These are phyloP conservation scores for Phytophthora colocasiae DNA, from an alignment of 352 stramenopile species.

Conservation along the genomic window DNA sequence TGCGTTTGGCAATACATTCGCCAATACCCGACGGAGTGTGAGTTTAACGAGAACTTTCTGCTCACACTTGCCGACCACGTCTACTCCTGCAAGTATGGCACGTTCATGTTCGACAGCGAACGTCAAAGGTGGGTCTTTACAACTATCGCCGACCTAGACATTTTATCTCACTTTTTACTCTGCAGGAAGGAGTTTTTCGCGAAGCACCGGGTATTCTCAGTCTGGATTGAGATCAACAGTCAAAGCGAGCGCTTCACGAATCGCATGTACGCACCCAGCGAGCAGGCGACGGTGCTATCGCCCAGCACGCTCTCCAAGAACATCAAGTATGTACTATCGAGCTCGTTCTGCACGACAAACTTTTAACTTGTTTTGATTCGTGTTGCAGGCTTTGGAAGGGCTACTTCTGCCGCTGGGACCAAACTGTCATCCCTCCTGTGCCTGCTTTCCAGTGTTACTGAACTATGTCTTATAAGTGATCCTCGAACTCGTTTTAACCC, in stretches of 20 bases:
- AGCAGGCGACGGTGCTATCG: slow-evolving; percentile 50
- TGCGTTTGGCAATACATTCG: slow-evolving; percentile 97
- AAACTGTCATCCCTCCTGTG: slow-evolving; percentile 77
- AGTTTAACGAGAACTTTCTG: slow-evolving; percentile 96
- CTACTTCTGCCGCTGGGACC: slow-evolving; percentile 89
- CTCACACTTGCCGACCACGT: slow-evolving; percentile 96
- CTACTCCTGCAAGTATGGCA: slow-evolving; percentile 98
- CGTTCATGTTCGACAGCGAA: slow-evolving; percentile 98
- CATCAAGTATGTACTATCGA: slow-evolving; percentile 71
- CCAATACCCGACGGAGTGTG: slow-evolving; percentile 96
- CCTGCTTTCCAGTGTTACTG: slow-evolving; percentile 79
- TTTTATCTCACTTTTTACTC: slow-evolving; percentile 6
- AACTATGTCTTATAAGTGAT: slow-evolving; percentile 14
- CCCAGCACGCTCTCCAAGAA: slow-evolving; percentile 88
- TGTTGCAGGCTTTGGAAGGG: slow-evolving; percentile 78
- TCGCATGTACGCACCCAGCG: slow-evolving; percentile 62
- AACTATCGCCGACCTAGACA: not conserved
- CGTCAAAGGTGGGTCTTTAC: slow-evolving; percentile 70
- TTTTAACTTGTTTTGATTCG: slow-evolving; percentile 7
- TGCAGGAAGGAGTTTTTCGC: slow-evolving; percentile 79
- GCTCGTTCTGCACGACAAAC: too few relatives aligned
- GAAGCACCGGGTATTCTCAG: slow-evolving; percentile 77
- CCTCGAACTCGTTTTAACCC: too few relatives aligned
- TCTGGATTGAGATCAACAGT: slow-evolving; percentile 85
- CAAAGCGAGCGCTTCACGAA: slow-evolving; percentile 80